Percentiles rank a stretch among this genome's conserved stretches.
phyloP scores from a whole-genome alignment of 495 filamentous ascomycete species.

The Penicillium turbatum region DNA sequence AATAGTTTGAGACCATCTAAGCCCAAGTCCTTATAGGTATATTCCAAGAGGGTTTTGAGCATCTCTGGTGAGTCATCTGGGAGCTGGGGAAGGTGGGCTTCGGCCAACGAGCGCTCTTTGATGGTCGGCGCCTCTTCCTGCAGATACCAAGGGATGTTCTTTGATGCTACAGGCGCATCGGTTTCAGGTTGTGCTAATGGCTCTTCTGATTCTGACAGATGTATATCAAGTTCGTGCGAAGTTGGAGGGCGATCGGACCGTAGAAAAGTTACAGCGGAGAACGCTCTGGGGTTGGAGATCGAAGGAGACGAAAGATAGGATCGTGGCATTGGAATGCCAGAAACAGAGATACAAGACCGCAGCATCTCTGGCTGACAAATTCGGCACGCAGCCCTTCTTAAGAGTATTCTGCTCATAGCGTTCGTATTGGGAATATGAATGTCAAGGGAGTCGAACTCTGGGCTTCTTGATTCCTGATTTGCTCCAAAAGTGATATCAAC shows the following conservation, averaged over 20 bases:
- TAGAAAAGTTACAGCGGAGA: slow-evolving; percentile 22
- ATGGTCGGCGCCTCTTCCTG: slow-evolving; percentile 55
- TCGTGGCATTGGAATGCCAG: slow-evolving; percentile 21
- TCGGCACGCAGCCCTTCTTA: slow-evolving; percentile 27
- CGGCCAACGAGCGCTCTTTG: slow-evolving; percentile 51
- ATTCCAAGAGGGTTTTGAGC: slow-evolving; percentile 67
- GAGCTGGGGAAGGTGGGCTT: slow-evolving; percentile 67
- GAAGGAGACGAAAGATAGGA: slow-evolving; percentile 14
- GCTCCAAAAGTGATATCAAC: slow-evolving; percentile 4
- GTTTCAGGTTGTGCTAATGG: slow-evolving; percentile 1
- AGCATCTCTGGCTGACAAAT: slow-evolving; percentile 27
- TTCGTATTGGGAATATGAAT: slow-evolving; percentile 2
- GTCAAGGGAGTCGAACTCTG: background rate
- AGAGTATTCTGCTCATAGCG: slow-evolving; percentile 31
- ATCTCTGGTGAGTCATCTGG: slow-evolving; percentile 70
- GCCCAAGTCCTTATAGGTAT: slow-evolving; percentile 74
- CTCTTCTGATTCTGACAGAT: slow-evolving; percentile 14
- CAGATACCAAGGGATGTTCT: slow-evolving; percentile 77
- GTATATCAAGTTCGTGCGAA: slow-evolving; percentile 12
- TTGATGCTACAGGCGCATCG: slow-evolving; percentile 8
- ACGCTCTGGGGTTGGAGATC: slow-evolving; percentile 21
- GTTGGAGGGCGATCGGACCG: slow-evolving; percentile 23
- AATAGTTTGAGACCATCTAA: slow-evolving; percentile 71
- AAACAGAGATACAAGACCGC: slow-evolving; percentile 23
- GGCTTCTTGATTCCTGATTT: background rate